phyloP scores from a whole-genome alignment of 164 flowering plant genomes.

The Kingdonia uniflora region DNA sequence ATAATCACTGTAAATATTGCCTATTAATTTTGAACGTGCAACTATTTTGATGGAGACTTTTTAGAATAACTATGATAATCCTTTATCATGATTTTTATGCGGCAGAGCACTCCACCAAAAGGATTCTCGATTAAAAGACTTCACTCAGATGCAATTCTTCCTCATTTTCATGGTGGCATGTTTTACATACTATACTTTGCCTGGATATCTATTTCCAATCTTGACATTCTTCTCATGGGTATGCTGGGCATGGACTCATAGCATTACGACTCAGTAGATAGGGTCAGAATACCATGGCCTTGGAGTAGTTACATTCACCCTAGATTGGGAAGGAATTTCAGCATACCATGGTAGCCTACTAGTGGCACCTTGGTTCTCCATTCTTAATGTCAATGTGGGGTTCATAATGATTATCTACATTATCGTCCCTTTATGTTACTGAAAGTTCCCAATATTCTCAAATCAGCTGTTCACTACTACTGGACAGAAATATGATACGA shows the following conservation, averaged over 20 bases:
- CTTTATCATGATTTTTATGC: background rate
- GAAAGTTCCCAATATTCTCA: constrained; percentile 89
- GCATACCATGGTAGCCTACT: constrained; percentile 93
- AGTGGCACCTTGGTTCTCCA: constrained; percentile 78
- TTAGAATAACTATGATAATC: background rate
- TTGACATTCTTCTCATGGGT: constrained; percentile 94
- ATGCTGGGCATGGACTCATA: constrained; percentile 82
- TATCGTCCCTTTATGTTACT: constrained; percentile 74
- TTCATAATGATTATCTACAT: constrained; percentile 87
- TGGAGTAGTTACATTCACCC: constrained; percentile 84
- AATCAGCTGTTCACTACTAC: constrained; percentile 51
- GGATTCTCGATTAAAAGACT: constrained; percentile 42
- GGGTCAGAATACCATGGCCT: constrained; percentile 93
- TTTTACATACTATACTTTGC: constrained; percentile 67
- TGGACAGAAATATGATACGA: constrained; percentile 75
- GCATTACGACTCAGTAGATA: constrained; percentile 83
- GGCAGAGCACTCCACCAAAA: constrained; percentile 28
- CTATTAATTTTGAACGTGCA: too few species aligned
- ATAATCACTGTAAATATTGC: too few species aligned
- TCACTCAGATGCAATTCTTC: constrained; percentile 78
- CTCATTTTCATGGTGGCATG: constrained; percentile 58
- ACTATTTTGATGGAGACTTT: too few species aligned
- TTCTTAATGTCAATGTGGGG: constrained; percentile 43
- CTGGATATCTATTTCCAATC: constrained; percentile 83
- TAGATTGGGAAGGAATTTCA: constrained; percentile 96